phyloP scores from a whole-genome alignment of 2,329 filamentous ascomycete genomes.

The Cladosporium sp. region DNA sequence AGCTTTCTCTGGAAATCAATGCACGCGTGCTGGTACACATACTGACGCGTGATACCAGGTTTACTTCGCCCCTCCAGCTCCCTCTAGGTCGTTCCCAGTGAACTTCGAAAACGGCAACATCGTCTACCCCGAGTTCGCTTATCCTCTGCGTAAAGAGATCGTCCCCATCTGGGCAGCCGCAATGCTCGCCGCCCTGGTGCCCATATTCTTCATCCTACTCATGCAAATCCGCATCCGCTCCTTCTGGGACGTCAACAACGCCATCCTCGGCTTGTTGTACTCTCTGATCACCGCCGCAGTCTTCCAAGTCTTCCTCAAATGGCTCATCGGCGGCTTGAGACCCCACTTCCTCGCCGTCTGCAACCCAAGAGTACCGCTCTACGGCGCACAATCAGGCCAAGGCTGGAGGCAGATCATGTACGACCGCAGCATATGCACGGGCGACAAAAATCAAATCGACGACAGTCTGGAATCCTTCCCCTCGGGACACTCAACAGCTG shows the following conservation, averaged over 20 bases:
- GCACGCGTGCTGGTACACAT: neutral
- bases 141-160: slow-evolving; percentile 66
- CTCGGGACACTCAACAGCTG: slow-evolving; percentile 69
- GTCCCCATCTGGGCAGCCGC: slow-evolving; percentile 68
- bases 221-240: slow-evolving; percentile 57
- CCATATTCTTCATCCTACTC: slow-evolving; percentile 60
- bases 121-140: slow-evolving; percentile 67
- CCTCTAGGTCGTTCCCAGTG: slow-evolving; percentile 66
- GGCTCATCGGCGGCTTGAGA: slow-evolving; percentile 58
- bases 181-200: slow-evolving; percentile 60
- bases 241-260: slow-evolving; percentile 61
- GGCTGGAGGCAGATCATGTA: slow-evolving; percentile 63
- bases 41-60: slow-evolving; percentile 49
- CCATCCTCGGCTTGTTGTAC: slow-evolving; percentile 64
- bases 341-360: slow-evolving; percentile 46
- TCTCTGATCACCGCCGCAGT: slow-evolving; percentile 66
- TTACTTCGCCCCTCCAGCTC: slow-evolving; percentile 55
- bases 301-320: slow-evolving; percentile 74
- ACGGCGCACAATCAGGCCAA: slow-evolving; percentile 40
- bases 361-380: slow-evolving; percentile 53
- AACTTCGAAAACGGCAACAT: slow-evolving; percentile 63
- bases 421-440: slow-evolving; percentile 66
- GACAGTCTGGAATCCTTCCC: slow-evolving; percentile 69
- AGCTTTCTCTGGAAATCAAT: no score
- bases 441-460: slow-evolving; percentile 60